Base-by-base conservation (phyloP, 2,329 filamentous ascomycete genomes). In the Ophiostoma perfectum region DNA sequence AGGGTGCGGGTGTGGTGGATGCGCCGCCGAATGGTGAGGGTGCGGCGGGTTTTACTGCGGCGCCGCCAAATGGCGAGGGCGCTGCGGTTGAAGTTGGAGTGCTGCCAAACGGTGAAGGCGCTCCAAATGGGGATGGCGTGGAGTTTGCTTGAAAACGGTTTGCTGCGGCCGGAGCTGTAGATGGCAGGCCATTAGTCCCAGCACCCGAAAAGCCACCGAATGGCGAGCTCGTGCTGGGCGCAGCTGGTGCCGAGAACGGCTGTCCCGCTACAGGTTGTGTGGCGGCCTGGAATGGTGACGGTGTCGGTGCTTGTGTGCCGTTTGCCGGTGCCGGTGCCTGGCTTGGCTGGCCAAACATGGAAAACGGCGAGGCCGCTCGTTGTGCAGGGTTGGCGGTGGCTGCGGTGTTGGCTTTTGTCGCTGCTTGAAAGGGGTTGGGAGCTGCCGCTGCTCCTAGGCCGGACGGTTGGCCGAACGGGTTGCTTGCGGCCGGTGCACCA, bases 381-480 rank as follows among this genome's bases (percentile, higher is more conserved):
- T 41, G 39, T 39, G n/a, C 8, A 27, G 47, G 38, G 16, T 41
- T 42, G 3, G 14, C 45, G 14, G 49, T 9, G 45, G 45, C 45
- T 7, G 49, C 27, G 27, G 27, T 27, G 27, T 64, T 55, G 55
- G 11, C n/a, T 64, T 63, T 36, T 5, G 27, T 1, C 39, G 66
- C 69, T 14, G 69, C 65, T 14, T 68, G 67, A 42, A 70, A 70
- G 0, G 69, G 69, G 16, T 68, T 66, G 41, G 42, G 7, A 9
- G 39, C 39, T 38, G 45, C 39, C 4, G 47, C 41, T 27, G 63
- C 49, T 36, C 36, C 49, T 3, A 18, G 11, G 16, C n/a, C 52
- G 14, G 45, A 44, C 12, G 44, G 14, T 47, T 64, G 65, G 47
- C 38, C 36, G 12, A 58, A 58, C 2, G 66, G 38, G 27, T 52